Evolutionary conservation across 2,329 filamentous ascomycete genomes (phyloP).

Genomic region (Aspergillus aculeatinus): DNA sequence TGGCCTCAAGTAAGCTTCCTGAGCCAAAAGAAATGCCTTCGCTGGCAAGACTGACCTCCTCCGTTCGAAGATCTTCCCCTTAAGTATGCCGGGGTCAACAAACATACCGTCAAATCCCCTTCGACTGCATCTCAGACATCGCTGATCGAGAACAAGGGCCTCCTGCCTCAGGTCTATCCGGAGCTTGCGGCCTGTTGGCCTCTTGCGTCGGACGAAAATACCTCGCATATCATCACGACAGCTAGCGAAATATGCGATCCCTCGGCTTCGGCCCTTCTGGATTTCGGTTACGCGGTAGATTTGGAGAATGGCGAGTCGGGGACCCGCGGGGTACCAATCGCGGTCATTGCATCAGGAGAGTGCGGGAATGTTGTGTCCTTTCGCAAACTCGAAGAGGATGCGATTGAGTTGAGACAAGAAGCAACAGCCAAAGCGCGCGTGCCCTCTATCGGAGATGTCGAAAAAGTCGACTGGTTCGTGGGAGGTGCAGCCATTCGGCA

Average conservation of each 20-base stretch:
- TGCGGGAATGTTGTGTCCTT: constrained; percentile 51
- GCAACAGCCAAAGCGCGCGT: constrained; percentile 34
- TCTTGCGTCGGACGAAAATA: constrained; percentile 28
- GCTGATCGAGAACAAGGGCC: constrained; percentile 21
- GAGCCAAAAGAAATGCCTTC: background rate
- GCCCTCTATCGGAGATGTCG: constrained; percentile 42
- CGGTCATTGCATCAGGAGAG: constrained; percentile 43
- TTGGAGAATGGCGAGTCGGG: constrained; percentile 28
- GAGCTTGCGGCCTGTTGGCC: constrained; percentile 38
- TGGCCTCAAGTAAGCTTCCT: constrained; percentile 27
- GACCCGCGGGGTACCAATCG: constrained; percentile 35
- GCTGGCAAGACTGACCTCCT: background rate
- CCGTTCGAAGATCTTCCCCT: constrained; percentile 23
- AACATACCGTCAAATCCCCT: constrained; percentile 27
- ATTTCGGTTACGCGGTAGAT: constrained; percentile 50
- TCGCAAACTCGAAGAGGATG: constrained; percentile 33
- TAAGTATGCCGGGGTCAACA: constrained; percentile 33
- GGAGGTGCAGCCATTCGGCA: constrained; percentile 54
- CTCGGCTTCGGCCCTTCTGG: constrained; percentile 44
- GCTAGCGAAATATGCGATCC: constrained; percentile 36
- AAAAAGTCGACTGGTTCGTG: constrained; percentile 50
- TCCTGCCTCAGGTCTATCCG: constrained; percentile 32
- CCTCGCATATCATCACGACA: constrained; percentile 33
- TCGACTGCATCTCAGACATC: constrained; percentile 14
- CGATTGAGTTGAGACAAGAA: constrained; percentile 21